phyloP scores from a whole-genome alignment of 148 eudicot species.

The Silene latifolia region DNA sequence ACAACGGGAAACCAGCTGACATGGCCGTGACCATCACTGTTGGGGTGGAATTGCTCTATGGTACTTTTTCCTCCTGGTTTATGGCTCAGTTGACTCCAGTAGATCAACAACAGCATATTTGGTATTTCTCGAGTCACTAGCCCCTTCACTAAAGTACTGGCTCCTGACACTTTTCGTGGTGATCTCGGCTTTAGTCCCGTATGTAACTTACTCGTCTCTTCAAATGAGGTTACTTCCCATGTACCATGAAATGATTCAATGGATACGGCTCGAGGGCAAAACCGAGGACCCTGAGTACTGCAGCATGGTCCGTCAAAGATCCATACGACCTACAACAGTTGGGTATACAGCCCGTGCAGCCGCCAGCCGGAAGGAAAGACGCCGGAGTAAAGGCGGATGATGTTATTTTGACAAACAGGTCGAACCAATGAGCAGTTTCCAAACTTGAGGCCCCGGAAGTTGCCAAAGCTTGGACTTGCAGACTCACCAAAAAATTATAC shows the following conservation, averaged over 20 bases:
- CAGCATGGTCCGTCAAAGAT: constrained; percentile 55
- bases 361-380: constrained; percentile 38
- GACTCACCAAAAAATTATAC: too few species aligned
- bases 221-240: constrained; percentile 79
- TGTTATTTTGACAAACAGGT: not conserved
- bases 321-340: constrained; percentile 59
- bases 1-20: too few species aligned
- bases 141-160: constrained; percentile 62
- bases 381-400: constrained; percentile 19
- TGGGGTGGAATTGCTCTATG: constrained; percentile 82
- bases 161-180: constrained; percentile 52
- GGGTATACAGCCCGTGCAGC: constrained; percentile 66
- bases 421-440: too few species aligned
- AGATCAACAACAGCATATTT: constrained; percentile 65
- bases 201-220: constrained; percentile 49
- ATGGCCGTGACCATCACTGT: too few species aligned
- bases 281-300: constrained; percentile 66
- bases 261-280: constrained; percentile 69
- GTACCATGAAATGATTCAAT: constrained; percentile 85
- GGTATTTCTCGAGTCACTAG: constrained; percentile 63
- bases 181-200: constrained; percentile 62
- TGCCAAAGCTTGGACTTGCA: too few species aligned
- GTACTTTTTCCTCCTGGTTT: constrained; percentile 63
- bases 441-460: too few species aligned
- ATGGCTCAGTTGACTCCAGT: constrained; percentile 51